A percentile compares a stretch with the other conserved stretches of the same genome.
Conservation (phyloP, 768 basidiomycete species). For the Amanita thiersii region DNA sequence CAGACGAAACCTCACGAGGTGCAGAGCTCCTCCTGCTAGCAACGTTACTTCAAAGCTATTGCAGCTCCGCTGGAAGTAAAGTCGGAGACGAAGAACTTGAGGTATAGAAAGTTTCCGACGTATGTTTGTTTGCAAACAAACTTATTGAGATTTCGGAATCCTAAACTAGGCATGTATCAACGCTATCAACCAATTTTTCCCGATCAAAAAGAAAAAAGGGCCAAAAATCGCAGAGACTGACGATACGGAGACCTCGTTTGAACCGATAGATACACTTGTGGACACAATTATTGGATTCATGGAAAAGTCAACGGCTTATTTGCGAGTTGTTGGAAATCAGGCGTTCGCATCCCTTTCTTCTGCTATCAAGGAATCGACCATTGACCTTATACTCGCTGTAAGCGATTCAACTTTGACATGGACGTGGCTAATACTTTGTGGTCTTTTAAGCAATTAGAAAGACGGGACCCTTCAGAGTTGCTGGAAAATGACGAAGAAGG, state of each 20-base stretch:
- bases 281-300: conserved; percentile 88
- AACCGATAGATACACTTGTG: conserved; percentile 77
- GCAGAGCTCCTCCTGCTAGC: conserved; percentile 65
- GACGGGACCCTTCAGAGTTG: conserved; percentile 51
- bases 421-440: conserved; percentile 1
- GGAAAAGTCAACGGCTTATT: conserved; percentile 74
- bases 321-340: conserved; percentile 73
- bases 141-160: conserved; percentile 8
- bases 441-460: conserved; percentile 70
- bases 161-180: conserved; percentile 48
- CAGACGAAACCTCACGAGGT: conserved; percentile 56
- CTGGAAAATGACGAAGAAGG: conserved; percentile 37
- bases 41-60: conserved; percentile 65
- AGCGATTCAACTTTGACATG: conserved; percentile 20
- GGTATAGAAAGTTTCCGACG: conserved; percentile 43
- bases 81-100: conserved; percentile 43
- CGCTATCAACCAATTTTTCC: conserved; percentile 49
- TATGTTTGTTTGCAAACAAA: background rate
- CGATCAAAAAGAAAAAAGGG: conserved; percentile 23
- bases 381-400: conserved; percentile 78
- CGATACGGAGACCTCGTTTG: conserved; percentile 30
- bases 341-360: conserved; percentile 70
- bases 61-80: conserved; percentile 38
- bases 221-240: conserved; percentile 32
- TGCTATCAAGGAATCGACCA: conserved; percentile 56